Base-by-base conservation (phyloP, 306 rosid species). In the Echinosophora koreensis region DNA sequence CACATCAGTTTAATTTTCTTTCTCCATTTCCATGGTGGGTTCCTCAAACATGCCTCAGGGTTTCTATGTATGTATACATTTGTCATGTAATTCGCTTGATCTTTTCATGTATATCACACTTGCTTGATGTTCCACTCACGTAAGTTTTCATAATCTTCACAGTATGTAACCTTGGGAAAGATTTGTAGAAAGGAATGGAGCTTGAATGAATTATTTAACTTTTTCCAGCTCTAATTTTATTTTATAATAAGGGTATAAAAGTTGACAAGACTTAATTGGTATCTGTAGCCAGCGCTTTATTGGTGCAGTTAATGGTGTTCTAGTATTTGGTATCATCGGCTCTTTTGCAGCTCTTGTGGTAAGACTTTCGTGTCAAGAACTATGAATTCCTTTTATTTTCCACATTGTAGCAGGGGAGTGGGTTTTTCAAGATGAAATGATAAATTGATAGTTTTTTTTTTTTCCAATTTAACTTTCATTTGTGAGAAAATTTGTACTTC, bases 271-370 rank as follows among this genome's bases (percentile, higher is more conserved):
- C 17, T 77, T 58, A 11, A 39, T 83, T 68, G 81, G 80, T 32
- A 63, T 77, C 30, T 86, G 89, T 81, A 92, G 97, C 90, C 96
- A 87, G 83, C 91, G 92, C 16, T 77, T 89, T 17, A 80, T 90
- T 55, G 97, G 97, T 64, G 91, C 94, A 3, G 67, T 87, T 79
- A 90, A 89, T 51, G 97, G 96, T 35, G 71, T 83, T 77, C 89
- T 90, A 15, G 86, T 90, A 60, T 6, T 84, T 52, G 97, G 97
- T 69, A 70, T 92, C 80, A 86, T 89, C 13, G 1, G 69, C 77
- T 87, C 92, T 60, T 92, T 92, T 80, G 89, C 86, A 57, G 90
- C 88, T 71, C 97, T 92, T 77, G 90, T 89, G 90, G 93, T 89
- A 87, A 84, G 80, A 58, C 39, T 78, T 64, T 69, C 59, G 67